phyloP scores from a whole-genome alignment of 306 rosid genomes.

The Quillaja saponaria region DNA sequence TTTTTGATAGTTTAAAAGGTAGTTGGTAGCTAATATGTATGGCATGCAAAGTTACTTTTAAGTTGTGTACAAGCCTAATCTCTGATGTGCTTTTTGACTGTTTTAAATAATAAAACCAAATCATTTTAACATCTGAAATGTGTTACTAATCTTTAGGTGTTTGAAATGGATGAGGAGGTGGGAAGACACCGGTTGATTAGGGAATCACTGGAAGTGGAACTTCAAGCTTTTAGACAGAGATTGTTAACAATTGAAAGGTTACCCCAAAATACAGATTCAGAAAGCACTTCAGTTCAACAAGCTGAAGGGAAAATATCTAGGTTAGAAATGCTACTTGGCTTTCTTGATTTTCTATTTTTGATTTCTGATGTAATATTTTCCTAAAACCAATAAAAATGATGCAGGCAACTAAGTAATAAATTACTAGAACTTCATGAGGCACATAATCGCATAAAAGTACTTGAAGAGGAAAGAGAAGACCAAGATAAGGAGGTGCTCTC shows the following conservation, averaged over 20 bases:
- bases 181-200: constrained; percentile 67
- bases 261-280: constrained; percentile 51
- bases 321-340: constrained; percentile 34
- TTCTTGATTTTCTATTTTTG: constrained; percentile 25
- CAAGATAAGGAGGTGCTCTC: constrained; percentile 68
- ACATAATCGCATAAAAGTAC: constrained; percentile 60
- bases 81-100: constrained; percentile 8
- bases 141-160: constrained; percentile 59
- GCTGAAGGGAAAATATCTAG: constrained; percentile 56
- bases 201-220: constrained; percentile 77
- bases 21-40: constrained; percentile 18
- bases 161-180: constrained; percentile 87
- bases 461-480: constrained; percentile 76
- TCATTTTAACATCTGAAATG: too few species aligned
- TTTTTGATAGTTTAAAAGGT: constrained; percentile 9
- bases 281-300: constrained; percentile 39
- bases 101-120: too few species aligned
- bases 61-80: constrained; percentile 14
- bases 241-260: constrained; percentile 56
- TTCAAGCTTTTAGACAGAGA: constrained; percentile 67
- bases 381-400: constrained; percentile 24
- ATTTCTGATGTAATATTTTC: constrained; percentile 23
- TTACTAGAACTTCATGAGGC: constrained; percentile 65
- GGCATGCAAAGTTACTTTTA: too few species aligned
- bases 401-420: constrained; percentile 52